Conservation (phyloP, 2,329 filamentous ascomycete species). For the Penicillium decumbens region DNA sequence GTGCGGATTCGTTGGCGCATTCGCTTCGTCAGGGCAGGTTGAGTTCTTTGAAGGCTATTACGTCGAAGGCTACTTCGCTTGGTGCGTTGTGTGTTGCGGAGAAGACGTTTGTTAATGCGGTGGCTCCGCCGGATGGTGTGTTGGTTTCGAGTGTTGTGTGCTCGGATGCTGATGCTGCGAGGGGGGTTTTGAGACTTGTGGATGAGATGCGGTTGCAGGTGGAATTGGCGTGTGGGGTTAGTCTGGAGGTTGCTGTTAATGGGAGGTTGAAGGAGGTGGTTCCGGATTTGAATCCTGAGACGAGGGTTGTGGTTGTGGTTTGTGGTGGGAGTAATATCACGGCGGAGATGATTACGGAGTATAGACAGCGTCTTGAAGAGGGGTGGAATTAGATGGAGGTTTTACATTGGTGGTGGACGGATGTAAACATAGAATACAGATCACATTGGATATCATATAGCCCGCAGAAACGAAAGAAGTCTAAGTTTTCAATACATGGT, state of each 20-base stretch:
- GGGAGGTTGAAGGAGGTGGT: constrained; percentile 24
- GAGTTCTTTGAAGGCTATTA: constrained; percentile 62
- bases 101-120: constrained; percentile 59
- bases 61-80: constrained; percentile 65
- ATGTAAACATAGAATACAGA: constrained; percentile 21
- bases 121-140: constrained; percentile 33
- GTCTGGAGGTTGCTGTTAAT: constrained; percentile 49
- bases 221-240: constrained; percentile 77
- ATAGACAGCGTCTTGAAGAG: constrained; percentile 28
- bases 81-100: constrained; percentile 63
- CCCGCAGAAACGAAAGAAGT: constrained; percentile 15
- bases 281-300: constrained; percentile 27
- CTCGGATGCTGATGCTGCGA: constrained; percentile 69
- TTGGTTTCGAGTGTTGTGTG: constrained; percentile 58
- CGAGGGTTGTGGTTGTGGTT: constrained; percentile 35
- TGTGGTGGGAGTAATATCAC: constrained; percentile 49
- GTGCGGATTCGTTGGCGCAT: constrained; percentile 63
- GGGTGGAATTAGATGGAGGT: background rate
- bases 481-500: constrained; percentile 15
- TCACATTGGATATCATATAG: constrained; percentile 30
- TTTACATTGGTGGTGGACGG: background rate
- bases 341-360: constrained; percentile 49
- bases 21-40: constrained; percentile 53
- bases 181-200: constrained; percentile 67
- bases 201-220: constrained; percentile 75